phyloP scores from a whole-genome alignment of 2,329 filamentous ascomycete genomes.

The Botrytis pseudocinerea region DNA sequence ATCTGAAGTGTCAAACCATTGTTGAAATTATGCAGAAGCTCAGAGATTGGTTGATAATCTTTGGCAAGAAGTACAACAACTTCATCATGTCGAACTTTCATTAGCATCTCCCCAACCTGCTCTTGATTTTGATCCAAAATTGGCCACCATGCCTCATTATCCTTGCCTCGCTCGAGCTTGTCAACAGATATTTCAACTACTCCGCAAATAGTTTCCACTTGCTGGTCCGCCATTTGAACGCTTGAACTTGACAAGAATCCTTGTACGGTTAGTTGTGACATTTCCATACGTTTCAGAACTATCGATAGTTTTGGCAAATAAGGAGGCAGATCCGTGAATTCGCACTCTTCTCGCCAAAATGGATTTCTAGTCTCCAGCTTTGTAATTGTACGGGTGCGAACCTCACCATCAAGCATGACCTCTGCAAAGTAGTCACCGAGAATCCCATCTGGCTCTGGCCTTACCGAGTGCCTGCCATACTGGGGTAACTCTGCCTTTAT shows the following conservation, averaged over 20 bases:
- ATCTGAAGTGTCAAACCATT: conserved; percentile 84
- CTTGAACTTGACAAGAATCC: conserved; percentile 39
- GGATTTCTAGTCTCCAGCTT: conserved; percentile 71
- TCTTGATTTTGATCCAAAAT: conserved; percentile 76
- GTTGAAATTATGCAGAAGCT: conserved; percentile 81
- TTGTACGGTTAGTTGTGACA: conserved; percentile 29
- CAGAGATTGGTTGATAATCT: conserved; percentile 81
- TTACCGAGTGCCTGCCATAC: conserved; percentile 32
- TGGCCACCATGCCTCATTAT: conserved; percentile 85
- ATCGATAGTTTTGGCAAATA: conserved; percentile 68
- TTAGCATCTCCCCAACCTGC: conserved; percentile 77
- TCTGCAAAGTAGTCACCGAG: conserved; percentile 76
- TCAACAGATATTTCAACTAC: conserved; percentile 75
- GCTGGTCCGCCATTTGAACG: conserved; percentile 32
- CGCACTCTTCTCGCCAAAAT: conserved; percentile 78
- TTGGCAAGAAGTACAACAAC: conserved; percentile 82
- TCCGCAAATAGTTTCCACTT: conserved; percentile 60
- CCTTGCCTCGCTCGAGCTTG: conserved; percentile 73
- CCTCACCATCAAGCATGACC: conserved; percentile 76
- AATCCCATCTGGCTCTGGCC: conserved; percentile 47
- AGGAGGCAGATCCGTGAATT: conserved; percentile 72
- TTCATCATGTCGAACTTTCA: conserved; percentile 83
- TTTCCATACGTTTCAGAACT: conserved; percentile 66
- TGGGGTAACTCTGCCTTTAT: conserved; percentile 39
- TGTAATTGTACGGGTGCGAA: conserved; percentile 71